Evolutionary conservation across 2,329 filamentous ascomycete genomes (phyloP).

Genomic region (Epichloe sp.): DNA sequence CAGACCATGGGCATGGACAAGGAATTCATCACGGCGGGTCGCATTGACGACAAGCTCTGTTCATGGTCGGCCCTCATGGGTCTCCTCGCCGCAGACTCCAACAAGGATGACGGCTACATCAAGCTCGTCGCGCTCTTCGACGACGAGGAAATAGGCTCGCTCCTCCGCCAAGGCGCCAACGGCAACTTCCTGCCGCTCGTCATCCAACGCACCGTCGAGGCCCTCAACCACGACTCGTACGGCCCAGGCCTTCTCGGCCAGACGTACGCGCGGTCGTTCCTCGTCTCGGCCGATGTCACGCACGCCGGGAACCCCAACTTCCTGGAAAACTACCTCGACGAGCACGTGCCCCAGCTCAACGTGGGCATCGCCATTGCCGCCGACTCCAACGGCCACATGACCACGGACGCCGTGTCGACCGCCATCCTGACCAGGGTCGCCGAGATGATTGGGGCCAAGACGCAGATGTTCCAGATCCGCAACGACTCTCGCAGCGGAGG

Average conservation of each 20-base stretch:
- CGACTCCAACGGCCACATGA: constrained; percentile 92
- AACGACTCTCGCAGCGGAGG: constrained; percentile 85
- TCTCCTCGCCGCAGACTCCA: constrained; percentile 52
- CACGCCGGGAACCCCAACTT: constrained; percentile 96
- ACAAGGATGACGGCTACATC: constrained; percentile 52
- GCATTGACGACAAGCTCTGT: constrained; percentile 96
- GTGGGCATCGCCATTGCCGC: constrained; percentile 68
- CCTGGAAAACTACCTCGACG: constrained; percentile 64
- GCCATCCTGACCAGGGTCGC: constrained; percentile 69
- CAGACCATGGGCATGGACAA: constrained; percentile 73
- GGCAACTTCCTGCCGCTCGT: constrained; percentile 77
- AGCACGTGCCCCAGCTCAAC: constrained; percentile 80
- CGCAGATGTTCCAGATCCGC: constrained; percentile 88
- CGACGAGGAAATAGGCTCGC: constrained; percentile 89
- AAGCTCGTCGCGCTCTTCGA: constrained; percentile 93
- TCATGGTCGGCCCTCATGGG: constrained; percentile 83
- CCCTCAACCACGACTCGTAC: constrained; percentile 38
- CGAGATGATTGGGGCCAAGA: constrained; percentile 53
- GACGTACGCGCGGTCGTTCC: constrained; percentile 84
- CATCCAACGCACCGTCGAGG: constrained; percentile 71
- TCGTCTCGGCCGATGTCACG: constrained; percentile 84
- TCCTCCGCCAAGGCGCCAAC: constrained; percentile 77
- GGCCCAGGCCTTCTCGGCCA: constrained; percentile 56
- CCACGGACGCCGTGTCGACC: constrained; percentile 77
- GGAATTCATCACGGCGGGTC: constrained; percentile 88